Base-by-base conservation (phyloP, 78 protist genomes). In the Dictyostelium purpureum region DNA sequence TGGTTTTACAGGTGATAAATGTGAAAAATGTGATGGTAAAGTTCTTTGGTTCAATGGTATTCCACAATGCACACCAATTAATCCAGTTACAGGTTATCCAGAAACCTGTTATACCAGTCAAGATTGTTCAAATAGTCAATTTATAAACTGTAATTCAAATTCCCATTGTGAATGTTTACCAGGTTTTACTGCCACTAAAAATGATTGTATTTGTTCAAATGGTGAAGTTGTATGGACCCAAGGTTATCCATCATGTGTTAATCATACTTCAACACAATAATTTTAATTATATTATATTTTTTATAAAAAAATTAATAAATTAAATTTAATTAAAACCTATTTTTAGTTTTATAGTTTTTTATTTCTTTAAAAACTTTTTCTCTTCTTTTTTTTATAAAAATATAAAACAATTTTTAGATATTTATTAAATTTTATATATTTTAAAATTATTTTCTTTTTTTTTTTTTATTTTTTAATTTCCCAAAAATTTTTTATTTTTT, bases 161-260 rank as follows among this genome's bases (percentile, higher is more conserved):
- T 7, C 71, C 0, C 5, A 33, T 19, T 67, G 76, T 38, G 0
- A 1, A 37, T 40, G 76, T 40, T 67, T 67, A 40, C 76, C 71
- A 4, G 71, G 71, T 18, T 63, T 63, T 21, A 63, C 71, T 16
- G 38, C 26, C 12, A 9, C 37, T 33, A 63, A 63, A 3, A 63
- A 63, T 63, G 71, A 63, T 63, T 63, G 71, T 63, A 63, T 33
- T 63, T 63, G 71, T 63, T 28, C 19, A 63, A 31, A 26, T 63
- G 71, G 71, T 63, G 5, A 33, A 31, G 40, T 63, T 4, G 16
- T 63, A 16, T 63, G 42, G 24, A 63, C 38, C 5, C 12, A 63
- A 6, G 6, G 19, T 63, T 63, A 63, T 63, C 71, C 71, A n/a
- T 57, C 38, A 9, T 57, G 35, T 6, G 52, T 47, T 3, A 47